Evolutionary conservation across 306 rosid genomes (phyloP).

Genomic region (Ammopiptanthus mongolicus): DNA sequence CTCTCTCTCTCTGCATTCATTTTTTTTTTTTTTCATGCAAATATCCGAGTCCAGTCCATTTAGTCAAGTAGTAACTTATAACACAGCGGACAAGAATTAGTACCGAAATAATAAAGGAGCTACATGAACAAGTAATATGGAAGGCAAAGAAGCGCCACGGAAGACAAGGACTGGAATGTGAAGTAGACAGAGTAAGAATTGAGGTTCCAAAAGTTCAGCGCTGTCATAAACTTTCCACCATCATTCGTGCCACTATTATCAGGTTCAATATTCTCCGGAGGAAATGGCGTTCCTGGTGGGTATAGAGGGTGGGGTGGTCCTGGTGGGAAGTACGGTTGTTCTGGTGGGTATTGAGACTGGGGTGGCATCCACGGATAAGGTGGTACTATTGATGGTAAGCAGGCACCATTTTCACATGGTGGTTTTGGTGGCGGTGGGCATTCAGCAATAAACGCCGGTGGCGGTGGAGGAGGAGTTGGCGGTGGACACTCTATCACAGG

Average conservation of each 20-base stretch:
- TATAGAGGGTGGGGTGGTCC: not conserved
- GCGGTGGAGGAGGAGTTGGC: not conserved
- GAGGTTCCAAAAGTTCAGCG: not conserved
- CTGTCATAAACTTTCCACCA: not conserved
- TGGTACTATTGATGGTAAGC: slow-evolving; percentile 1
- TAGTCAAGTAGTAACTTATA: not conserved
- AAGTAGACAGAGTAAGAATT: not conserved
- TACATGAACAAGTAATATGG: not conserved
- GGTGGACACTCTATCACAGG: slow-evolving; percentile 14
- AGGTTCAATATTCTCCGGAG: too few relatives aligned
- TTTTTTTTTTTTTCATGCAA: not conserved
- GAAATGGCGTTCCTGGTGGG: not conserved
- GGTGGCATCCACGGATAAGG: not conserved
- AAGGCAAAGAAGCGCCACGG: not conserved
- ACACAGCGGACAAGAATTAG: not conserved
- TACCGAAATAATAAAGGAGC: not conserved
- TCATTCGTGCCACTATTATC: not conserved
- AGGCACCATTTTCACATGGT: not conserved
- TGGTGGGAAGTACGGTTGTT: not conserved
- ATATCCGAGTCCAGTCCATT: not conserved
- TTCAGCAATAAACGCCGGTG: slow-evolving; percentile 18
- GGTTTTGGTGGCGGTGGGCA: slow-evolving; percentile 2
- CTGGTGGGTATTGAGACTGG: not conserved
- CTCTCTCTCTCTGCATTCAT: not conserved
- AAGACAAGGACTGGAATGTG: not conserved